A percentile compares a stretch with the other conserved stretches of the same genome.
phyloP scores from a whole-genome alignment of 2,329 filamentous ascomycete species.

The Blastomyces silverae region DNA sequence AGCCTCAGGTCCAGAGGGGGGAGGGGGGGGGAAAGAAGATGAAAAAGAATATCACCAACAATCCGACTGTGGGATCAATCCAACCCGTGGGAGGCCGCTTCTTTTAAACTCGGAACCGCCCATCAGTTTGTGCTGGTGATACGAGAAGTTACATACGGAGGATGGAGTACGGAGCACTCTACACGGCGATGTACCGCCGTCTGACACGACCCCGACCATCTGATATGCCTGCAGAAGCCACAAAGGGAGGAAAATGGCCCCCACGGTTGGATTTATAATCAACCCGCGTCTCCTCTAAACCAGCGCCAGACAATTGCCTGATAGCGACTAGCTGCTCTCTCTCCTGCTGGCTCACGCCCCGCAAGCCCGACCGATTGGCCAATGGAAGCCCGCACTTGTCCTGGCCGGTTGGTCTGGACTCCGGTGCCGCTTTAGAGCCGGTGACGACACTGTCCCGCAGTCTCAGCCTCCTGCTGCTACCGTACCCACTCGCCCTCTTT shows the following conservation, averaged over 20 bases:
- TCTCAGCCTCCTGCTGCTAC: neutral
- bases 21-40: too few relatives aligned
- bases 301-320: neutral
- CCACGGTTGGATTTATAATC: conserved; percentile 8
- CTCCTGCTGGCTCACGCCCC: neutral
- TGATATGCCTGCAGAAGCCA: too few relatives aligned
- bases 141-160: too few relatives aligned
- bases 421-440: neutral
- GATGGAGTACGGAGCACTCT: too few relatives aligned
- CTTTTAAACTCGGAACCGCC: neutral
- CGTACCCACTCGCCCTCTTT: neutral
- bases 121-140: neutral
- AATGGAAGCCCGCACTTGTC: neutral
- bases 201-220: neutral
- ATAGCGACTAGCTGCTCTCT: neutral
- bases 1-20: too few relatives aligned
- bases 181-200: too few relatives aligned
- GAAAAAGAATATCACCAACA: too few relatives aligned
- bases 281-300: neutral
- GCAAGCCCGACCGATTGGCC: neutral
- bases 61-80: neutral
- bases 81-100: neutral
- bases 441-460: neutral
- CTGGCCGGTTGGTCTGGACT: neutral
- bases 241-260: neutral